Percentiles rank a stretch among this genome's conserved stretches.
These are phyloP conservation scores for Wickerhamia fluorescens DNA, from an alignment of 805 yeast genomes.

Conservation along the genomic window DNA sequence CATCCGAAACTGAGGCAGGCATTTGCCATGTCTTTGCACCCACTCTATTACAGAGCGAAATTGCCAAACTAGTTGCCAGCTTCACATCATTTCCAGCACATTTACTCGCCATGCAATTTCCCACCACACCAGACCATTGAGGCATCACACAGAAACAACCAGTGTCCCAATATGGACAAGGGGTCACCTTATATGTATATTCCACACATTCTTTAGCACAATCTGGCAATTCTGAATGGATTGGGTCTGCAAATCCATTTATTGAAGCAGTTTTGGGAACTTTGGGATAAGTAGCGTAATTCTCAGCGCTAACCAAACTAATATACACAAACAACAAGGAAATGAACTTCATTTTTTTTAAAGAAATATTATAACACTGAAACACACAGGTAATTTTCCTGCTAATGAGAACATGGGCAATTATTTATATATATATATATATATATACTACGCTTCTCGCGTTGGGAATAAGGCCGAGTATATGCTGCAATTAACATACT, in stretches of 20 bases:
- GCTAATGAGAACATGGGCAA: too few species aligned
- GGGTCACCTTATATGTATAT: slow-evolving; percentile 25
- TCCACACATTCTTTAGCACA: slow-evolving; percentile 39
- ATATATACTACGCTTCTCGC: too few species aligned
- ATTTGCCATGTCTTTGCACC: slow-evolving; percentile 40
- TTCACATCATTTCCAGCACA: slow-evolving; percentile 33
- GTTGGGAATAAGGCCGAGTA: too few species aligned
- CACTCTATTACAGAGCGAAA: slow-evolving; percentile 32
- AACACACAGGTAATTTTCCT: too few species aligned
- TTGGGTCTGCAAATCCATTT: slow-evolving; percentile 44
- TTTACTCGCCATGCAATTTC: slow-evolving; percentile 31
- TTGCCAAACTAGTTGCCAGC: slow-evolving; percentile 35
- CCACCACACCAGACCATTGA: slow-evolving; percentile 38
- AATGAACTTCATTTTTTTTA: too few species aligned
- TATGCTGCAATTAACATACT: too few species aligned
- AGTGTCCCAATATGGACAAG: slow-evolving; percentile 49
- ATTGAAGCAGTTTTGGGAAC: slow-evolving; percentile 42
- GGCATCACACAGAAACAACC: slow-evolving; percentile 46
- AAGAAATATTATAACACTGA: too few species aligned
- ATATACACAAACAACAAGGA: too few species aligned
- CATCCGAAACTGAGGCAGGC: slow-evolving; percentile 35
- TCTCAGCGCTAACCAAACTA: slow-evolving; percentile 21
- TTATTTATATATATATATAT: too few species aligned
- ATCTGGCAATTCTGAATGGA: slow-evolving; percentile 28
- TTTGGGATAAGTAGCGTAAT: slow-evolving; percentile 38